Conservation (phyloP, 257 asterid species). For the Penstemon newberryi region DNA sequence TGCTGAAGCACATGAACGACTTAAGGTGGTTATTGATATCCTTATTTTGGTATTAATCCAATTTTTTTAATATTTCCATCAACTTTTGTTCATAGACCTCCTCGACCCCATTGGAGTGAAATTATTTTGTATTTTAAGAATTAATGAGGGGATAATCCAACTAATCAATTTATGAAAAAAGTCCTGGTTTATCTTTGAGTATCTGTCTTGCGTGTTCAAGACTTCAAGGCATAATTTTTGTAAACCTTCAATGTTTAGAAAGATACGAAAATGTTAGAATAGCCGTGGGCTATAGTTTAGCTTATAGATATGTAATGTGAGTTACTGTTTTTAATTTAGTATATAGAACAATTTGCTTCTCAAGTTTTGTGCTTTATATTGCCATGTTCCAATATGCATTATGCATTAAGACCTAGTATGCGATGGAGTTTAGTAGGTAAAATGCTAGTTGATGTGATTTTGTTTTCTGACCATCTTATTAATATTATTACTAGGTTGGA, state of each 20-base stretch:
- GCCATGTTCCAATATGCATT: too few species aligned
- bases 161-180: neutral
- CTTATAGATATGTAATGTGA: neutral
- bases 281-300: neutral
- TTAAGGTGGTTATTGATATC: conserved; percentile 41
- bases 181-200: too few species aligned
- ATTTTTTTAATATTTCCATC: neutral
- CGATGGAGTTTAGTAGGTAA: too few species aligned
- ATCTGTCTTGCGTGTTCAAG: too few species aligned
- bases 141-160: neutral
- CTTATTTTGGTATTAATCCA: conserved; percentile 23
- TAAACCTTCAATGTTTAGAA: conserved; percentile 5
- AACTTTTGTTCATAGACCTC: conserved; percentile 3
- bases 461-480: conserved; percentile 30
- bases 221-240: conserved; percentile 2
- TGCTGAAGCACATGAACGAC: conserved; percentile 68
- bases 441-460: neutral
- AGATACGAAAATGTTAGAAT: conserved; percentile 12
- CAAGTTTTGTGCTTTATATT: too few species aligned
- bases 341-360: too few species aligned
- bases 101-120: neutral
- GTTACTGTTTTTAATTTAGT: too few species aligned
- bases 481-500: conserved; percentile 69
- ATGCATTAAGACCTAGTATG: too few species aligned
- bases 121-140: neutral